Evolutionary conservation across 2,329 filamentous ascomycete species (phyloP).

Genomic region (Fusarium transvaalense): DNA sequence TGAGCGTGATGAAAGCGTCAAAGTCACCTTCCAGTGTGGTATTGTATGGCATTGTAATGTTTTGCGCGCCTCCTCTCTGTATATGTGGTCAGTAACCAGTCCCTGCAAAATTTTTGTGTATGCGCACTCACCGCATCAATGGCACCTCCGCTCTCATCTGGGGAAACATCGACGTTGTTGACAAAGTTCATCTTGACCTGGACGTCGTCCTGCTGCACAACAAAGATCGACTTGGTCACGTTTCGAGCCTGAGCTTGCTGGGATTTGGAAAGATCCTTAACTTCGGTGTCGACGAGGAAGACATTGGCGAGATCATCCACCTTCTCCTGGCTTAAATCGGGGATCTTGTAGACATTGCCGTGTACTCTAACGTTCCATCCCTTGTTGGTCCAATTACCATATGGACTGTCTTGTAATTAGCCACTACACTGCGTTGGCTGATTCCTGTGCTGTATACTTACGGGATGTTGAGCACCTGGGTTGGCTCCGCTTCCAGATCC

Average conservation of each 20-base stretch:
- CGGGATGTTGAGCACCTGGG: slow-evolving; percentile 78
- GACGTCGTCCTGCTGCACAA: slow-evolving; percentile 77
- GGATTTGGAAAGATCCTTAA: slow-evolving; percentile 68
- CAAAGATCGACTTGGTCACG: slow-evolving; percentile 77
- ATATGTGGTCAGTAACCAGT: slow-evolving; percentile 10
- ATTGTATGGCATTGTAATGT: slow-evolving; percentile 71
- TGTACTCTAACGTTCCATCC: slow-evolving; percentile 83
- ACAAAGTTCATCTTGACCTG: slow-evolving; percentile 73
- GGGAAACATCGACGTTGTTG: slow-evolving; percentile 59
- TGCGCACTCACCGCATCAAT: slow-evolving; percentile 55
- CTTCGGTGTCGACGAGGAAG: slow-evolving; percentile 75
- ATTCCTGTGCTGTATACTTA: slow-evolving; percentile 36
- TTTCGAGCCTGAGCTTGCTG: slow-evolving; percentile 79
- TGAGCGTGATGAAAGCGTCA: slow-evolving; percentile 75
- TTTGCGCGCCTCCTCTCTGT: slow-evolving; percentile 69
- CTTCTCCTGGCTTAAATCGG: slow-evolving; percentile 73
- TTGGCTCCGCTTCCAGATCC: slow-evolving; percentile 70
- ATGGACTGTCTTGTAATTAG: slow-evolving; percentile 57
- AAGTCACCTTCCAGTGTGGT: slow-evolving; percentile 79
- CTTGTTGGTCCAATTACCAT: slow-evolving; percentile 82
- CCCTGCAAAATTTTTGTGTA: no score
- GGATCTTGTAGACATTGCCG: slow-evolving; percentile 85
- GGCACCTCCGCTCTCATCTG: slow-evolving; percentile 68
- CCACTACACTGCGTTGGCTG: neutral
- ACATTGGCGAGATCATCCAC: slow-evolving; percentile 77